phyloP scores from a whole-genome alignment of 2,329 filamentous ascomycete genomes.

The Diaporthe caulivora region DNA sequence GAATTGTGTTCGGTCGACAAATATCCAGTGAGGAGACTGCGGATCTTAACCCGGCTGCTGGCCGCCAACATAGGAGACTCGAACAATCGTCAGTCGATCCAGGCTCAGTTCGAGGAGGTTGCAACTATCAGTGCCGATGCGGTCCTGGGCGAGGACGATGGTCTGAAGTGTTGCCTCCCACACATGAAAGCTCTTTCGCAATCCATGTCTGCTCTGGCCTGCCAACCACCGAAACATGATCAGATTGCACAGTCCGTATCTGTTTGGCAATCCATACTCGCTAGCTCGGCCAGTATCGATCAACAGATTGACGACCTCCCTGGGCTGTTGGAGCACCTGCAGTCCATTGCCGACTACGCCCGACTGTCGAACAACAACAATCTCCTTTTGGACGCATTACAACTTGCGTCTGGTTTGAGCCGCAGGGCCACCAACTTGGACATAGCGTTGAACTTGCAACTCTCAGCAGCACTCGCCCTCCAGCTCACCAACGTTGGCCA shows the following conservation, averaged over 20 bases:
- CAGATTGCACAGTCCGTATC: slow-evolving; percentile 52
- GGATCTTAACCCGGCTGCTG: slow-evolving; percentile 63
- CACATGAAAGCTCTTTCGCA: slow-evolving; percentile 61
- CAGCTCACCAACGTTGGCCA: slow-evolving; percentile 68
- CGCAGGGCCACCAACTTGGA: slow-evolving; percentile 44
- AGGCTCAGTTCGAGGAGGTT: slow-evolving; percentile 54
- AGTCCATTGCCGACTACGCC: slow-evolving; percentile 64
- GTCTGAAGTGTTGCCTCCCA: slow-evolving; percentile 58
- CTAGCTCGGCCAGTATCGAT: slow-evolving; percentile 56
- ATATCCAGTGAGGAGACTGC: slow-evolving; percentile 65
- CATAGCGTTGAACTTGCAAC: slow-evolving; percentile 23
- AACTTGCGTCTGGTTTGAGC: slow-evolving; percentile 60
- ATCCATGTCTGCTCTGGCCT: slow-evolving; percentile 59
- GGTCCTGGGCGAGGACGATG: slow-evolving; percentile 58
- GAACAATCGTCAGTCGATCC: slow-evolving; percentile 54
- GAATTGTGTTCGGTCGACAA: slow-evolving; percentile 62
- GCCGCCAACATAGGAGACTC: slow-evolving; percentile 61
- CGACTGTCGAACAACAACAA: slow-evolving; percentile 63
- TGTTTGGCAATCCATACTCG: slow-evolving; percentile 59
- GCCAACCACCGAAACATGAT: slow-evolving; percentile 51
- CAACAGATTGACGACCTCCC: slow-evolving; percentile 62
- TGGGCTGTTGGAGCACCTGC: slow-evolving; percentile 62
- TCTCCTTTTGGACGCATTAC: slow-evolving; percentile 60
- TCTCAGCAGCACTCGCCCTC: slow-evolving; percentile 59
- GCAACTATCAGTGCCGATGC: slow-evolving; percentile 52